phyloP scores from a whole-genome alignment of 1,284 basidiomycete species.

The Sporisorium reilianum region DNA sequence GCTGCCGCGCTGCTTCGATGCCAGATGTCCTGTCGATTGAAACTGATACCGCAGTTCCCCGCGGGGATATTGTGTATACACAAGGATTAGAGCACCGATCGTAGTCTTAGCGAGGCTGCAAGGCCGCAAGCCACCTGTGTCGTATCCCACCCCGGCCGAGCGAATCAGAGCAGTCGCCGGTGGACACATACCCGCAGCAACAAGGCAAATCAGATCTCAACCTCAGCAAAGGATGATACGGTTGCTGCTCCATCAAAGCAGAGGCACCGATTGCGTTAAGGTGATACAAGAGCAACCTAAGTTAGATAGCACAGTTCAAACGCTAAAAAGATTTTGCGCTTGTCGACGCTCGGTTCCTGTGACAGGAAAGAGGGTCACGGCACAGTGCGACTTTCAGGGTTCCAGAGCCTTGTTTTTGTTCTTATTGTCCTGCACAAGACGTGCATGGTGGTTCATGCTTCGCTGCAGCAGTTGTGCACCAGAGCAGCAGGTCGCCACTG shows the following conservation, averaged over 20 bases:
- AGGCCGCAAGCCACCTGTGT: slow-evolving; percentile 3
- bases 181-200: neutral
- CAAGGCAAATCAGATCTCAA: neutral
- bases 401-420: neutral
- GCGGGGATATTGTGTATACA: neutral
- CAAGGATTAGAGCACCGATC: neutral
- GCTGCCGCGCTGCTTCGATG: neutral
- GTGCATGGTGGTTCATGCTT: neutral
- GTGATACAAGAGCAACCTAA: neutral
- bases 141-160: neutral
- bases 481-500: neutral
- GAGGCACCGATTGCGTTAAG: neutral
- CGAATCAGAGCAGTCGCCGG: neutral
- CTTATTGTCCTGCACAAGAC: neutral
- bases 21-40: neutral
- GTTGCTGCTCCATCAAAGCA: no score
- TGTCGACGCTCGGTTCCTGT: neutral
- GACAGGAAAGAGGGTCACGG: neutral
- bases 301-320: neutral
- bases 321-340: neutral
- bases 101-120: neutral
- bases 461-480: neutral
- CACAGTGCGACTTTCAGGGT: neutral
- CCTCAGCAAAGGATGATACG: neutral
- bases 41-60: slow-evolving; percentile 1